Conservation (phyloP, 345 rosid genomes). For the Excoecaria cochinchinensis region DNA sequence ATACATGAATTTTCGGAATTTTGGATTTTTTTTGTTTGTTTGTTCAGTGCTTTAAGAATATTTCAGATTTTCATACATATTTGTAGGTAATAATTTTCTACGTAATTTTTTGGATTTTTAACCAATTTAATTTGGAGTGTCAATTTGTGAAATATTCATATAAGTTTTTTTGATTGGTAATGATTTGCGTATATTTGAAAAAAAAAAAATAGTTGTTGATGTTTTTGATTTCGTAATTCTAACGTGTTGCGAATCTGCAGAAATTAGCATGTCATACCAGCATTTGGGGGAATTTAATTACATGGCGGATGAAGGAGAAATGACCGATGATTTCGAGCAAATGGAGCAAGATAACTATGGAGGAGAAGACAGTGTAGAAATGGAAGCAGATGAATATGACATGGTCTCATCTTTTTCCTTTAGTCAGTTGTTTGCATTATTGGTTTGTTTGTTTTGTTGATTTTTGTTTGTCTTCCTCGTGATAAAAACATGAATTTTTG, state of each 20-base stretch:
- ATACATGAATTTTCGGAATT: no score
- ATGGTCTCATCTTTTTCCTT: background rate
- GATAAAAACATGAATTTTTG: background rate
- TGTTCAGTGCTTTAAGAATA: no score
- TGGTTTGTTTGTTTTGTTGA: background rate
- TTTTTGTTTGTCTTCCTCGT: background rate
- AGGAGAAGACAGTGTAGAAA: conserved; percentile 2
- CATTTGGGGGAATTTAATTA: conserved; percentile 6
- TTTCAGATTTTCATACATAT: no score
- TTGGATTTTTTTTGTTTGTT: no score
- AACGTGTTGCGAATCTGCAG: background rate
- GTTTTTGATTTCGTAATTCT: background rate
- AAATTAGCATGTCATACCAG: conserved; percentile 8
- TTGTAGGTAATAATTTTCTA: no score
- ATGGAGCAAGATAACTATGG: conserved; percentile 3
- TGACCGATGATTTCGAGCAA: conserved; percentile 6
- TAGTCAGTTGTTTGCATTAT: background rate
- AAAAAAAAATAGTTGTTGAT: background rate
- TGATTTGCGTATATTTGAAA: background rate
- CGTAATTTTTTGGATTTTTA: no score
- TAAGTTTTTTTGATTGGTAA: background rate
- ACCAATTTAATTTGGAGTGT: no score
- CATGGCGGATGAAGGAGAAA: conserved; percentile 19
- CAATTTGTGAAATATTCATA: no score
- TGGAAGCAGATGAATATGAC: conserved; percentile 19